Base-by-base conservation (phyloP, 192 early-diverging fungal genomes). In the Fimicolochytrium jonesii region DNA sequence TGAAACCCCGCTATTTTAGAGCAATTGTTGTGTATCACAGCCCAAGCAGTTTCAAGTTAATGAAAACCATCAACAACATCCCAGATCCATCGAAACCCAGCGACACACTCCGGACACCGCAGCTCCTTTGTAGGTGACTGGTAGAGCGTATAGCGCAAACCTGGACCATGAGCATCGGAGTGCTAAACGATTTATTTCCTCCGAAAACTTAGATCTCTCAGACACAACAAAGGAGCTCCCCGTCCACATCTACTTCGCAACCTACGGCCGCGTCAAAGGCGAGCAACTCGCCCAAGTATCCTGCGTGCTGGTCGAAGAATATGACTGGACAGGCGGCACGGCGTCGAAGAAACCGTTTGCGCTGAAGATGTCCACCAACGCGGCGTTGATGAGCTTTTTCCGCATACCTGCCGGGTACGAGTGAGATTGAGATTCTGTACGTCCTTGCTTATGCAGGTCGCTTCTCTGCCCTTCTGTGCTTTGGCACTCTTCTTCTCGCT, bases 1-100 rank as follows among this genome's bases (percentile, higher is more conserved):
- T 20, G 0, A 33, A 10, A 33, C 4, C 44, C 10, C 15, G 28
- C 13, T 10, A 3, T 46, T 79, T 4, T 60, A n/a, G n/a, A n/a
- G n/a, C n/a, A n/a, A n/a, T n/a, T n/a, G n/a, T 68, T 11, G 68
- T 82, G 18, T 82, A 75, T 59, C 77, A 82, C 50, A 62, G 51
- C 31, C 75, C 69, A 55, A 43, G 45, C 10, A 51, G 60, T 6
- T 80, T 82, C 71, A 82, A 80, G 55, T 66, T 53, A n/a, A 39
- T 70, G 18, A 69, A 70, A 71, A 51, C 64, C 29, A 62, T 70
- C 32, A 58, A 61, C 25, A 54, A 65, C 50, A 75, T 82, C 32
- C 44, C 61, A 6, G 80, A 82, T 75, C 68, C 70, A 18, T 31
- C 66, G 51, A 82, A 82, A 52, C 49, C 64, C 6, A 51, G 17